Conservation (phyloP, 495 filamentous ascomycete genomes). For the Penicillium lagena region DNA sequence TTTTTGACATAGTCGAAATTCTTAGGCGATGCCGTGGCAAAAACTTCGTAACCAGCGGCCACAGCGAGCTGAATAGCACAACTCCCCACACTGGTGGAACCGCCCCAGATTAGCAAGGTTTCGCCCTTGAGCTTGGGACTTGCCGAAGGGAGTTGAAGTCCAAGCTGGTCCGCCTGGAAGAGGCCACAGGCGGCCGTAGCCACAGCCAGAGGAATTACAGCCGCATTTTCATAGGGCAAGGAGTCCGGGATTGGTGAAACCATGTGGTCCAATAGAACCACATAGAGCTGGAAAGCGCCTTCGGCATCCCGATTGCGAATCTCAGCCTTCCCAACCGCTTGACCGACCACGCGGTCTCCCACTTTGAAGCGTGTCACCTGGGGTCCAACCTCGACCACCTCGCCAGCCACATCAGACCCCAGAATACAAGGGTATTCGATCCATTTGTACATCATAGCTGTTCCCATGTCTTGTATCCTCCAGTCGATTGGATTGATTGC, state of each 20-base stretch:
- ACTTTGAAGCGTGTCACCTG: constrained; percentile 8
- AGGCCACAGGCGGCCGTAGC: constrained; percentile 50
- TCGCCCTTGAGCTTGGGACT: constrained; percentile 23
- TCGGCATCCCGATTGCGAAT: not conserved
- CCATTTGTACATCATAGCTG: constrained; percentile 10
- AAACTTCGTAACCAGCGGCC: constrained; percentile 52
- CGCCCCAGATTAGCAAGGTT: constrained; percentile 53
- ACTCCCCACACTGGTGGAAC: constrained; percentile 50
- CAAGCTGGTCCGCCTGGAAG: constrained; percentile 41
- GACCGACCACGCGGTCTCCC: constrained; percentile 15
- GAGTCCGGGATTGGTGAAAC: constrained; percentile 10
- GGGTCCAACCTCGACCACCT: constrained; percentile 43
- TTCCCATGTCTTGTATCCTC: constrained; percentile 27
- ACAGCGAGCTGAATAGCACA: constrained; percentile 56
- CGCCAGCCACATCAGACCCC: constrained; percentile 51
- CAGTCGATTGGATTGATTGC: constrained; percentile 46
- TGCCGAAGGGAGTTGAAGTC: constrained; percentile 26
- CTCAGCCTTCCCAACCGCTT: not conserved
- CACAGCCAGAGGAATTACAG: constrained; percentile 37
- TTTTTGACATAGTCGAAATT: constrained; percentile 47
- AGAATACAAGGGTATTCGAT: constrained; percentile 42
- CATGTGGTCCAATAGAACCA: constrained; percentile 18
- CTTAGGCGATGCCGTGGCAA: constrained; percentile 45
- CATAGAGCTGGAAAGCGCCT: constrained; percentile 33
- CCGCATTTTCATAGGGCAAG: constrained; percentile 31